Conservation (phyloP, 768 basidiomycete genomes). For the Russula sp. region DNA sequence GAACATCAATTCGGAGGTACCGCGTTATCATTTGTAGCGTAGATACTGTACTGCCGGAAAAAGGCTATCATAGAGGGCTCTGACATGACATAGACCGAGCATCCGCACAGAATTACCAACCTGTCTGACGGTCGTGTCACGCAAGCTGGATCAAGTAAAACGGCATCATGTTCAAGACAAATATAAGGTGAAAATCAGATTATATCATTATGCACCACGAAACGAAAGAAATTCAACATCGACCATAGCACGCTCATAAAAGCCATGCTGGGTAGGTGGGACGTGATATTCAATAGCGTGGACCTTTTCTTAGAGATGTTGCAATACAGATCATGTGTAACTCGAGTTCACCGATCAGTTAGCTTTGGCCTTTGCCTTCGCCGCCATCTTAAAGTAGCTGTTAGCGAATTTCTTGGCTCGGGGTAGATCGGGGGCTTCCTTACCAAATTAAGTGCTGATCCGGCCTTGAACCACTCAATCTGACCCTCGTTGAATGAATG, state of each 20-base stretch:
- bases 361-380: slow-evolving; percentile 7
- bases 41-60: not conserved
- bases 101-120: not conserved
- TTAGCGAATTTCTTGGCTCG: not conserved
- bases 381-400: slow-evolving; percentile 13
- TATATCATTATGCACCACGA: slow-evolving; percentile 7
- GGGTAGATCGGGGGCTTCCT: slow-evolving; percentile 25
- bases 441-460: slow-evolving; percentile 86
- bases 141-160: not conserved
- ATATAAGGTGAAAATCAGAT: not conserved
- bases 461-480: slow-evolving; percentile 98
- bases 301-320: not conserved
- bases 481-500: slow-evolving; percentile 97
- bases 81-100: not conserved
- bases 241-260: not conserved
- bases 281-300: not conserved
- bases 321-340: not conserved
- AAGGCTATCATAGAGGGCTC: not conserved
- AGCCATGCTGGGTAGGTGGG: not conserved
- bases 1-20: not conserved
- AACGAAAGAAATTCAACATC: not conserved
- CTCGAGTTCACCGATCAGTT: not conserved
- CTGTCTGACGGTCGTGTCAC: not conserved
- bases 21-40: not conserved
- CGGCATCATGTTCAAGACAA: not conserved